Base-by-base conservation (phyloP, 2,329 filamentous ascomycete species). In the Aschersonia sp. region DNA sequence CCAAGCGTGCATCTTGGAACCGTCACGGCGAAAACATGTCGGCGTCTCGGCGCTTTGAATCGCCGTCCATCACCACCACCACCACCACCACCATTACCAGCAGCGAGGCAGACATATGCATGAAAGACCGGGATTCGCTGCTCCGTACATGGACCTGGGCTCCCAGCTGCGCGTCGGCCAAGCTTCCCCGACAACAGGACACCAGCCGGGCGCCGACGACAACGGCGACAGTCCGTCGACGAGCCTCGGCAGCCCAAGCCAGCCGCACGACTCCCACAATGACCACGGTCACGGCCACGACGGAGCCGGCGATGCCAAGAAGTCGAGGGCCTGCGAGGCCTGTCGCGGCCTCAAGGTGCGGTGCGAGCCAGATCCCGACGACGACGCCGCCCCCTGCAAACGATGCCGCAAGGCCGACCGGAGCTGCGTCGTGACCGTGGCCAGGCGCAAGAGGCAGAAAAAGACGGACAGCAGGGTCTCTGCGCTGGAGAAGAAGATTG, bases 401-500 rank as follows among this genome's bases (percentile, higher is more conserved):
- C 77, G 89, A 53, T 95, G 89, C 62, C 76, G 77, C 46, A 94
- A 94, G 66, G 85, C 87, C 3, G 78, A 80, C n/a, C 73, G 88
- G 40, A 72, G 73, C 52, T 94, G 89, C 60, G 68, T 89, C 41
- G 82, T 89, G 52, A 94, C 87, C 1, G 78, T 80, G 52, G 86
- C 76, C 10, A 78, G 72, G 31, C 63, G 87, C 41, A 94, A 94
- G 66, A 75, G 89, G 43, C 86, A 91, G 69, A 94, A 91, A 71
- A 94, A 94, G 72, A 89, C 86, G 47, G 89, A 94, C 61, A 91
- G 80, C 54, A 76, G 88, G 46, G 89, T 96, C 9, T 84, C 88
- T 6, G 89, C 95, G 69, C 72, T 96, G 46, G 89, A 95, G 70
- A 88, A 84, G 71, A 94, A 94, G 69, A 91, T 95, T 53, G 88